Base-by-base conservation (phyloP, 2,329 filamentous ascomycete species). In the Annulohypoxylon truncatum region DNA sequence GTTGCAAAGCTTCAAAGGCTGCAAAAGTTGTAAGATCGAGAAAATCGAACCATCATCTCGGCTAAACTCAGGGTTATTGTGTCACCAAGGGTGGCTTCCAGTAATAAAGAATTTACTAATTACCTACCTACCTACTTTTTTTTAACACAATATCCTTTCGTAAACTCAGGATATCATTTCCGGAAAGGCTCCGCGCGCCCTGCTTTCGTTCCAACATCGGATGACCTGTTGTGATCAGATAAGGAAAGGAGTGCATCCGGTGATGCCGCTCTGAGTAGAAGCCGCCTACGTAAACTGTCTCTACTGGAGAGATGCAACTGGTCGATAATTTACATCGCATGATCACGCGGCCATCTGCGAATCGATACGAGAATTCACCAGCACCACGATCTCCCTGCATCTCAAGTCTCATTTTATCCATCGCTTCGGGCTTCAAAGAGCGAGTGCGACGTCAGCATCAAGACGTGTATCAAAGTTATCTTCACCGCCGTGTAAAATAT, bases 331-430 rank as follows among this genome's bases (percentile, higher is more conserved):
- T 40, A 44, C 61, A 24, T 35, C 18, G 31, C 20, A 18, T 29
- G 33, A 54, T 59, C 61, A 47, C 42, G 50, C 47, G 55, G 50
- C 26, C 18, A 50, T 38, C 13, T 31, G 26, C 24, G 26, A 60
- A 50, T 51, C 44, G 15, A 64, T 64, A 64, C 61, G 61, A 64
- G 61, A 44, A 26, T 44, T 13, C 7, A 28, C 38, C n/a, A 48
- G 38, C 22, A 31, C n/a, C 24, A 55, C 40, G 42, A 46, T 15
- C 20, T 40, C 20, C 26, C 15, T 52, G 38, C 47, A 20, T 26
- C 28, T 42, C 40, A 18, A 38, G 13, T 22, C 28, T 12, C 22
- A 18, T 59, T 29, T 12, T 42, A 33, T 54, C 33, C 26, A 42
- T 44, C 47, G 22, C 9, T 50, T 54, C 12, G 9, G 46, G 54